Evolutionary conservation across 176 grass and related monocot genomes (phyloP).

Genomic region (Avena atlantica): DNA sequence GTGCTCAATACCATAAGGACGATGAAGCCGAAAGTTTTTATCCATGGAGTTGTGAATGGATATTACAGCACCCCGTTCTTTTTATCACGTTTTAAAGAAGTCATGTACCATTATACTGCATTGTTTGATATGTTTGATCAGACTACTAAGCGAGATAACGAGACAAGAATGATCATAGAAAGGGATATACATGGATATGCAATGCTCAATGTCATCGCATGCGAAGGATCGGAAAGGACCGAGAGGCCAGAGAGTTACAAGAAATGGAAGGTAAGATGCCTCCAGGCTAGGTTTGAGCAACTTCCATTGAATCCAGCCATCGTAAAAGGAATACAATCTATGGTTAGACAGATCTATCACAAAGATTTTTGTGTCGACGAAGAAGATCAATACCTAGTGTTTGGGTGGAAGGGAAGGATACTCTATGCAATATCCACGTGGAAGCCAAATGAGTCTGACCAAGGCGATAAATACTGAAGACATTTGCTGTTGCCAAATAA

Average conservation of each 20-base stretch:
- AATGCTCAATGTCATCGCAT: slow-evolving; percentile 47
- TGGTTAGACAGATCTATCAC: slow-evolving; percentile 28
- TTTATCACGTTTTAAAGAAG: slow-evolving; percentile 47
- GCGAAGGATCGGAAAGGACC: slow-evolving; percentile 44
- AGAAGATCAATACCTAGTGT: slow-evolving; percentile 49
- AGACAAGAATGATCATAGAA: slow-evolving; percentile 41
- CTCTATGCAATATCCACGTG: slow-evolving; percentile 40
- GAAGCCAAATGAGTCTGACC: slow-evolving; percentile 9
- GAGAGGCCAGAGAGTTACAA: slow-evolving; percentile 50
- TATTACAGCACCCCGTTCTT: slow-evolving; percentile 48
- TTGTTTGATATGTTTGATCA: slow-evolving; percentile 42
- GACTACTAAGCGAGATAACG: slow-evolving; percentile 32
- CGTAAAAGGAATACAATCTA: slow-evolving; percentile 17
- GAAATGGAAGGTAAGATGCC: slow-evolving; percentile 39
- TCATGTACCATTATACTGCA: slow-evolving; percentile 42
- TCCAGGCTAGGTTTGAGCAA: slow-evolving; percentile 38
- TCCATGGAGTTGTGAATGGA: slow-evolving; percentile 40
- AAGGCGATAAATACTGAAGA: not conserved
- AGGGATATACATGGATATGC: not conserved
- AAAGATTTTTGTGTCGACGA: slow-evolving; percentile 25
- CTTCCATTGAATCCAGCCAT: slow-evolving; percentile 38
- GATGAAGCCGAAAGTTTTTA: slow-evolving; percentile 41
- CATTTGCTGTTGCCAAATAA: not conserved
- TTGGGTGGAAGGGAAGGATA: slow-evolving; percentile 53
- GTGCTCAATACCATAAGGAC: slow-evolving; percentile 46